phyloP scores from a whole-genome alignment of 2,329 filamentous ascomycete genomes.

The Aureobasidium sp. region DNA sequence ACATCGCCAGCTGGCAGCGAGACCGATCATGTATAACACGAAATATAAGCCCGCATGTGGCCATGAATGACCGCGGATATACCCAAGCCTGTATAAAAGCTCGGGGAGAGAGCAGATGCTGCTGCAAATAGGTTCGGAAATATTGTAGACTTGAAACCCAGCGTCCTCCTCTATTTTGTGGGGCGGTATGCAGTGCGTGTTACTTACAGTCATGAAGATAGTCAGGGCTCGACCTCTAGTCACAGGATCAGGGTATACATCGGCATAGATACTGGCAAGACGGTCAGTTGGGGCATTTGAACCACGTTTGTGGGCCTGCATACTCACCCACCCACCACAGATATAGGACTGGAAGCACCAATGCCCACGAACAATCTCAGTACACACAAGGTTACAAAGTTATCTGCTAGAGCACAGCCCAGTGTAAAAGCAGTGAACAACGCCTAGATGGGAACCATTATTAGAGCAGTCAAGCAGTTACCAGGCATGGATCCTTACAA shows the following conservation, averaged over 20 bases:
- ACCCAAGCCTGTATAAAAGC: background rate
- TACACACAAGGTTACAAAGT: slow-evolving; percentile 37
- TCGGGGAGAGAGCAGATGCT: background rate
- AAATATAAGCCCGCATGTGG: background rate
- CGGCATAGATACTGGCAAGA: slow-evolving; percentile 51
- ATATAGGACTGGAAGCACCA: slow-evolving; percentile 45
- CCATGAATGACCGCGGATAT: background rate
- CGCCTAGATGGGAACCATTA: background rate
- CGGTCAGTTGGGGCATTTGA: background rate
- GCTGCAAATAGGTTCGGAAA: background rate
- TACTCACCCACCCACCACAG: slow-evolving; percentile 46
- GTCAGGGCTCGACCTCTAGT: slow-evolving; percentile 55
- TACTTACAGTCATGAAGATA: slow-evolving; percentile 53
- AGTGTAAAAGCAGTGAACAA: slow-evolving; percentile 41
- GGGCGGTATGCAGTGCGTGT: background rate
- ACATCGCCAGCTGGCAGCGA: background rate
- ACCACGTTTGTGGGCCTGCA: slow-evolving; percentile 23
- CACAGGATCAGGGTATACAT: slow-evolving; percentile 54
- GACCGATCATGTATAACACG: background rate
- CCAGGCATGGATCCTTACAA: slow-evolving; percentile 26
- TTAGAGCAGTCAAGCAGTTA: background rate
- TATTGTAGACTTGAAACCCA: background rate
- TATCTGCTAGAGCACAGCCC: slow-evolving; percentile 38
- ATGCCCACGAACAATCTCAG: slow-evolving; percentile 40
- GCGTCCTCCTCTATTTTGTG: background rate